Evolutionary conservation across 306 rosid genomes (phyloP), one percentile per base, ranked within the genome.

Genomic region (Dalbergia cultrata): DNA sequence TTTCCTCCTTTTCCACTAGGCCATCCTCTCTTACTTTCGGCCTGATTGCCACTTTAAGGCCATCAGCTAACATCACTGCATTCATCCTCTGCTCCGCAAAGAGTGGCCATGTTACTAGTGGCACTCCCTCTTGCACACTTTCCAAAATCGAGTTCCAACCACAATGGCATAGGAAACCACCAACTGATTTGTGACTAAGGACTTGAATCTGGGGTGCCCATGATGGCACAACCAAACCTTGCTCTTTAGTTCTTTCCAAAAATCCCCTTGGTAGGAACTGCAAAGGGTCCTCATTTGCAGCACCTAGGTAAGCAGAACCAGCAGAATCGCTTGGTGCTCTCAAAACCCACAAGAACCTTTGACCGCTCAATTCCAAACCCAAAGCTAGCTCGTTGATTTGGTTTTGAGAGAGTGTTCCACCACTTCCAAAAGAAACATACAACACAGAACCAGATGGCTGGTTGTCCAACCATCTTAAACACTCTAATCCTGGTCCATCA

Each of bases 391-490:
- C 89, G 18, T 82, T 49, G 69, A 70, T 59, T 39, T 82, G 86
- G 8, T 44, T 37, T 47, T 86, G 89, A 64, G 84, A 22, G 13
- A 86, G 76, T n/a, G 89, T 86, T 60, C 89, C 86, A 26, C 89
- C 89, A 56, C 89, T 86, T 34, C 89, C 89, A 39, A 82, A 86
- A 13, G 84, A 78, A 56, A 82, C 80, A 79, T 82, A 82, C 66
- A 86, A 34, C n/a, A 86, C 86, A 14, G 80, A 86, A 47, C 17
- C 13, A 5, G 64, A 76, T 7, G 81, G 63, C 9, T 86, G 84
- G 1, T 57, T 62, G 5, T 86, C 52, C 34, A 86, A 9, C 86
- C 89, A 86, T 47, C 45, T 68, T 9, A 85, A 74, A 64, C 84
- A 74, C 1, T 13, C 73, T 14, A 13, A 18, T 18, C 63, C 18